Percentiles rank a stretch among this genome's conserved stretches.
phyloP scores from a whole-genome alignment of 495 filamentous ascomycete genomes.

The Cercophora sp. region DNA sequence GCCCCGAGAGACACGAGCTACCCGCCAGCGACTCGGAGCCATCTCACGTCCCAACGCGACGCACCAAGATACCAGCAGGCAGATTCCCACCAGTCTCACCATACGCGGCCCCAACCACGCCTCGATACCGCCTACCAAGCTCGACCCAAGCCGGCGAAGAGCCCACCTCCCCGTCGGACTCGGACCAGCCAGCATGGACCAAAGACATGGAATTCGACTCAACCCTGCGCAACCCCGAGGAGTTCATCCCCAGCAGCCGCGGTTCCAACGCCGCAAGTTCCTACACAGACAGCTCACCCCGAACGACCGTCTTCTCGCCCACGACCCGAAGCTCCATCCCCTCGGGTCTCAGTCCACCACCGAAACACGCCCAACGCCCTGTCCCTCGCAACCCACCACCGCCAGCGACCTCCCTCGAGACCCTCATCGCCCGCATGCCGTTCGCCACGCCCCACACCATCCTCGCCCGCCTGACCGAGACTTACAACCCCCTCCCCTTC shows the following conservation, averaged over 20 bases:
- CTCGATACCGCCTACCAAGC: neutral
- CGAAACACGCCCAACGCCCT: neutral
- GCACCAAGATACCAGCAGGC: neutral
- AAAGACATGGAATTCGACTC: neutral
- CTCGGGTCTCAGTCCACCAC: conserved; percentile 1
- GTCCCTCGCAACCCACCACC: neutral
- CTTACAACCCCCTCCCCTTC: neutral
- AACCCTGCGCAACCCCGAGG: neutral
- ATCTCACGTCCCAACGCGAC: neutral
- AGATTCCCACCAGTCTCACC: neutral
- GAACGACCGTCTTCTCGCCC: neutral
- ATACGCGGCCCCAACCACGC: neutral
- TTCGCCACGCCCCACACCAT: neutral
- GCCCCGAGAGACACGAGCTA: conserved; percentile 1
- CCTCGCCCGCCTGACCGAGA: neutral
- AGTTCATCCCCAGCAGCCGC: neutral
- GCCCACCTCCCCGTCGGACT: neutral
- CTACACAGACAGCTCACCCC: conserved; percentile 2
- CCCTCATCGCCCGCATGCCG: neutral
- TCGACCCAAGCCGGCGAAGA: neutral
- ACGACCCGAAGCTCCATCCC: neutral
- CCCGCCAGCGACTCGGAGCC: neutral
- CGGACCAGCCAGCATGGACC: neutral
- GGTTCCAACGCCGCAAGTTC: neutral
- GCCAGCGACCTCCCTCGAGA: neutral